Evolutionary conservation across 2,329 filamentous ascomycete genomes (phyloP).

Genomic region (Sclerotinia spermophila): DNA sequence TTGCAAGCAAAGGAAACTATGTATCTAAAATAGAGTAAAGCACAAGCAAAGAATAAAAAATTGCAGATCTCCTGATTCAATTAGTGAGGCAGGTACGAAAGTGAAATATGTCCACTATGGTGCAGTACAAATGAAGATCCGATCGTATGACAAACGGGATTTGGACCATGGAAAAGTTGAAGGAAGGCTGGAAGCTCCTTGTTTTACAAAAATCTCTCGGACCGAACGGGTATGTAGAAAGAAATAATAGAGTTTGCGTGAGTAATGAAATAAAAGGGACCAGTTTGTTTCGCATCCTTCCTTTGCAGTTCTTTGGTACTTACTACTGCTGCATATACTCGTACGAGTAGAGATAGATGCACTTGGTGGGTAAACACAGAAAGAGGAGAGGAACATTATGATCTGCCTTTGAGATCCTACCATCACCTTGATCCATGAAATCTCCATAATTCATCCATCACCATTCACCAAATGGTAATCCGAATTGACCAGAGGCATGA

Average conservation of each 20-base stretch:
- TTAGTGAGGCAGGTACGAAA: conserved; percentile 6
- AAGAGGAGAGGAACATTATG: background rate
- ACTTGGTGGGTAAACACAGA: background rate
- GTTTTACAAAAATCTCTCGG: conserved; percentile 6
- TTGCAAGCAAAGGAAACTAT: background rate
- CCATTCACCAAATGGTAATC: background rate
- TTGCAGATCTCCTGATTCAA: background rate
- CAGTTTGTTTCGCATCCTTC: background rate
- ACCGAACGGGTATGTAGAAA: too few species aligned
- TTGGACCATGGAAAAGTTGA: background rate
- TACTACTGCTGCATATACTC: conserved; percentile 4
- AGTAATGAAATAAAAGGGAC: background rate
- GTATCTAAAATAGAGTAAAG: background rate
- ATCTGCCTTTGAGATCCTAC: background rate
- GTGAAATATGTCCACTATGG: background rate
- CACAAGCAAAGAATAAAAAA: conserved; percentile 2
- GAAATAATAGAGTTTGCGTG: background rate
- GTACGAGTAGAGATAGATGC: too few species aligned
- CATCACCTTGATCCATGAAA: background rate
- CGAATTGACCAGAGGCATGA: background rate
- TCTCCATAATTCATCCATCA: conserved; percentile 2
- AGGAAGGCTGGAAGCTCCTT: background rate
- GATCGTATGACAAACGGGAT: conserved; percentile 4
- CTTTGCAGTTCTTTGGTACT: background rate
- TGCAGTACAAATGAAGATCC: background rate